Percentiles rank a stretch among this genome's conserved stretches.
Conservation (phyloP, 1,284 basidiomycete genomes). For the Cryptococcus sp. region DNA sequence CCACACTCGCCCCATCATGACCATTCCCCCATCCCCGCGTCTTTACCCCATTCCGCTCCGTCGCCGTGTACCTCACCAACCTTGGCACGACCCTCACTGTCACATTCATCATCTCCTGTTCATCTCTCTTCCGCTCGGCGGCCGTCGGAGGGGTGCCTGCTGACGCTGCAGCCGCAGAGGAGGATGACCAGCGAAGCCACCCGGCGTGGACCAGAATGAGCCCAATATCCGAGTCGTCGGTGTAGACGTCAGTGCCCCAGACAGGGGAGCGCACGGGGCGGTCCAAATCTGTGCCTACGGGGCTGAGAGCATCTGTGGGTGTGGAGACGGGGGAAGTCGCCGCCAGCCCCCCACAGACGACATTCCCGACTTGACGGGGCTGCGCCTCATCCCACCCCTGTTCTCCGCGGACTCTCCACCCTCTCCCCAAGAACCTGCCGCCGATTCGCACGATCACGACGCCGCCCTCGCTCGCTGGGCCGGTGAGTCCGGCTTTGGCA, state of each 20-base stretch:
- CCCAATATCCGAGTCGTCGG: constrained; percentile 59
- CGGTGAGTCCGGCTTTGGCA: constrained; percentile 15
- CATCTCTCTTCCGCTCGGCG: constrained; percentile 8
- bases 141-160: neutral
- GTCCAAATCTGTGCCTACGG: no score
- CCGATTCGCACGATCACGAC: constrained; percentile 35
- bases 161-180: constrained; percentile 6
- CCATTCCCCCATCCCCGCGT: constrained; percentile 58
- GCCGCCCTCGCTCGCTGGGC: constrained; percentile 26
- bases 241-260: constrained; percentile 60
- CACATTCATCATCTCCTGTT: constrained; percentile 49
- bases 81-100: constrained; percentile 54
- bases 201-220: constrained; percentile 56
- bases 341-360: constrained; percentile 15
- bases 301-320: constrained; percentile 5
- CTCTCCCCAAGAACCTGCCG: constrained; percentile 34
- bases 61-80: constrained; percentile 54
- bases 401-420: constrained; percentile 45
- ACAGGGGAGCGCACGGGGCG: constrained; percentile 18
- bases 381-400: constrained; percentile 42
- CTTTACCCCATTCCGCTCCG: constrained; percentile 52
- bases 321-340: no score
- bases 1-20: constrained; percentile 57
- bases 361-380: constrained; percentile 6
- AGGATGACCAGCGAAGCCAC: constrained; percentile 50